A percentile compares a stretch with the other conserved stretches of the same genome.
Evolutionary conservation across 2,329 filamentous ascomycete species (phyloP).

Genomic region (Trichothecium sympodiale): DNA sequence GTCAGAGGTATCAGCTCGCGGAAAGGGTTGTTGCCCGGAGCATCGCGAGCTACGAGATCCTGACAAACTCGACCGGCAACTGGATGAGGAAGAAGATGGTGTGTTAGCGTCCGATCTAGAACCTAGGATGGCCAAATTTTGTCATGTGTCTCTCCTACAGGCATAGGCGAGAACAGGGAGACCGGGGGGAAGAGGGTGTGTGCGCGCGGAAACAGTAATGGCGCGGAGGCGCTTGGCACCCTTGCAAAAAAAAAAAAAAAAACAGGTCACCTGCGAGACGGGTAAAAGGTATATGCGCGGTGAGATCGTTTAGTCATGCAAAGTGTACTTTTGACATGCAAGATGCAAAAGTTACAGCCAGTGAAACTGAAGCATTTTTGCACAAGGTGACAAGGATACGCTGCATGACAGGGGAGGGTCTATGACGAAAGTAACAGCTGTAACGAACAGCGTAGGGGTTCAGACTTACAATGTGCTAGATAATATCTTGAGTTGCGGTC

Average conservation of each 20-base stretch:
- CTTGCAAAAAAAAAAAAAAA: no score
- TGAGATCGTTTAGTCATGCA: no score
- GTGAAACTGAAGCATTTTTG: not conserved
- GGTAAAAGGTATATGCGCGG: no score
- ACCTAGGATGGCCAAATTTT: no score
- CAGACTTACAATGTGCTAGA: conserved; percentile 37
- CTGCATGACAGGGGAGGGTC: not conserved
- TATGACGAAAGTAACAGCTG: not conserved
- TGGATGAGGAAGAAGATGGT: conserved; percentile 10
- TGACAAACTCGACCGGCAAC: conserved; percentile 38
- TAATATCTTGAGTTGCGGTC: conserved; percentile 33
- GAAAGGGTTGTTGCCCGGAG: conserved; percentile 33
- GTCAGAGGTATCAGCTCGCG: conserved; percentile 36
- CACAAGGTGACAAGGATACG: not conserved
- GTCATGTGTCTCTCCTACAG: no score
- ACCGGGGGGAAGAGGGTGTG: no score
- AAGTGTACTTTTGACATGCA: not conserved
- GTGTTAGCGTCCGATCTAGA: conserved; percentile 13
- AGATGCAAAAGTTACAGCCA: not conserved
- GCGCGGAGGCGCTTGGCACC: no score
- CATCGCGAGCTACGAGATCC: conserved; percentile 40
- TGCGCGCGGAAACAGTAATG: no score
- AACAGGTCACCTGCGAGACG: no score
- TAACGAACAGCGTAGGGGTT: not conserved
- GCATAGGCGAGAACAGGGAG: no score